These are phyloP conservation scores for Erythrobasidium hasegawianum DNA, from an alignment of 1,284 basidiomycete genomes.

Conservation along the genomic window DNA sequence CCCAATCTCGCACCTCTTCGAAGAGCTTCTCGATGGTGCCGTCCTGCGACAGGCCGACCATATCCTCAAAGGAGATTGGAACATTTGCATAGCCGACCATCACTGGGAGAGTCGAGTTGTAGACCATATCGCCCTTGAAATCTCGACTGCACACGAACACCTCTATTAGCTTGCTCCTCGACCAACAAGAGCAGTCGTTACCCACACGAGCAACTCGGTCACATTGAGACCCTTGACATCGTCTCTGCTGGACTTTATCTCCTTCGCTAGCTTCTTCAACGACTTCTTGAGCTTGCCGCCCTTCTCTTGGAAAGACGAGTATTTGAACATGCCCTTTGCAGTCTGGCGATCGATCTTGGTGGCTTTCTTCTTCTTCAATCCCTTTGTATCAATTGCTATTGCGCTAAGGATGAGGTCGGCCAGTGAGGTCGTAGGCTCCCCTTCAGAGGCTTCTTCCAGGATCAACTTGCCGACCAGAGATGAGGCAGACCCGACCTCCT, in stretches of 20 bases:
- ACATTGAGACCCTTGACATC: slow-evolving; percentile 10
- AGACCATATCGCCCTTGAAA: slow-evolving; percentile 28
- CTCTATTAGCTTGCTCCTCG: too few relatives aligned
- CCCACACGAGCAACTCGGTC: slow-evolving; percentile 14
- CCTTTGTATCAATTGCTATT: slow-evolving; percentile 46
- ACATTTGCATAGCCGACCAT: slow-evolving; percentile 19
- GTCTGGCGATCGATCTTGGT: slow-evolving; percentile 1
- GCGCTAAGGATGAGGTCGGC: slow-evolving; percentile 45
- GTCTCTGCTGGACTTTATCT: slow-evolving; percentile 40
- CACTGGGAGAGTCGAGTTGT: slow-evolving; percentile 17
- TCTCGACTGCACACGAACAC: slow-evolving; percentile 28
- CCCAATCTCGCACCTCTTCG: not conserved
- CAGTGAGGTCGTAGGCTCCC: slow-evolving; percentile 41
- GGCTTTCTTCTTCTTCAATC: slow-evolving; percentile 38
- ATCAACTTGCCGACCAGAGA: slow-evolving; percentile 45
- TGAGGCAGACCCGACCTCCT: slow-evolving; percentile 42
- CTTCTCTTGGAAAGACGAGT: slow-evolving; percentile 2
- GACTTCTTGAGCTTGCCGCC: slow-evolving; percentile 34
- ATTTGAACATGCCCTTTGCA: slow-evolving; percentile 17
- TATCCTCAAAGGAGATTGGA: not conserved
- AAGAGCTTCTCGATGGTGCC: slow-evolving; percentile 3
- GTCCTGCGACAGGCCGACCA: slow-evolving; percentile 2
- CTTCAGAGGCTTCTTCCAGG: slow-evolving; percentile 44
- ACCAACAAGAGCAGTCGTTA: not conserved
- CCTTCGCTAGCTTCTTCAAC: slow-evolving; percentile 41